These are phyloP conservation scores for Macadamia tetraphylla DNA, from an alignment of 164 flowering plant genomes.

Conservation along the genomic window DNA sequence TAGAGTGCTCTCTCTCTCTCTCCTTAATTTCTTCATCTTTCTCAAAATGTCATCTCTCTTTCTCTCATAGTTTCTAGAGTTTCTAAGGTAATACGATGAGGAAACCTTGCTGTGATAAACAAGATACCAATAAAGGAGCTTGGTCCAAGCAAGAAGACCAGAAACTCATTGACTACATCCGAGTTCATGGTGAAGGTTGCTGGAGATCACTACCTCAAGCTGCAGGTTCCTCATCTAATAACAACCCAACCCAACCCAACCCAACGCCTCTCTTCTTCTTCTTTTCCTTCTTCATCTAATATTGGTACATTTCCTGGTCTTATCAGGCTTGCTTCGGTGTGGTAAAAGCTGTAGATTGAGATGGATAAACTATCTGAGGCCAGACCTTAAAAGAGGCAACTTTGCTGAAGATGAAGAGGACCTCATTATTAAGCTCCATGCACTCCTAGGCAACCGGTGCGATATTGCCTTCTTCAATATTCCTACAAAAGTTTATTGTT, in stretches of 20 bases:
- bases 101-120: constrained; percentile 56
- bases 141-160: constrained; percentile 74
- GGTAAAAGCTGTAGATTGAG: constrained; percentile 65
- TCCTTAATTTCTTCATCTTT: not conserved
- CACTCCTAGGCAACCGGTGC: constrained; percentile 67
- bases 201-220: constrained; percentile 64
- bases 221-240: constrained; percentile 37
- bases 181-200: constrained; percentile 52
- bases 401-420: constrained; percentile 73
- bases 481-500: too few relatives aligned
- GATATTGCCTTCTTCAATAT: not conserved
- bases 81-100: constrained; percentile 26
- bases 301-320: not conserved
- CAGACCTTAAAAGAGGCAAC: constrained; percentile 61
- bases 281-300: not conserved
- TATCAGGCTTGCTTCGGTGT: constrained; percentile 53
- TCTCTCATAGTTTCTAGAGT: not conserved
- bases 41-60: not conserved
- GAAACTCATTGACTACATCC: constrained; percentile 51
- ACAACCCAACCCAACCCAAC: not conserved
- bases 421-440: constrained; percentile 75
- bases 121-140: constrained; percentile 53
- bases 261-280: not conserved
- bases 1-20: not conserved
- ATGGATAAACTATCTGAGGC: constrained; percentile 68